Percentiles rank a stretch among this genome's conserved stretches.
These are phyloP conservation scores for Podospora didyma DNA, from an alignment of 495 filamentous ascomycete genomes.

Conservation along the genomic window DNA sequence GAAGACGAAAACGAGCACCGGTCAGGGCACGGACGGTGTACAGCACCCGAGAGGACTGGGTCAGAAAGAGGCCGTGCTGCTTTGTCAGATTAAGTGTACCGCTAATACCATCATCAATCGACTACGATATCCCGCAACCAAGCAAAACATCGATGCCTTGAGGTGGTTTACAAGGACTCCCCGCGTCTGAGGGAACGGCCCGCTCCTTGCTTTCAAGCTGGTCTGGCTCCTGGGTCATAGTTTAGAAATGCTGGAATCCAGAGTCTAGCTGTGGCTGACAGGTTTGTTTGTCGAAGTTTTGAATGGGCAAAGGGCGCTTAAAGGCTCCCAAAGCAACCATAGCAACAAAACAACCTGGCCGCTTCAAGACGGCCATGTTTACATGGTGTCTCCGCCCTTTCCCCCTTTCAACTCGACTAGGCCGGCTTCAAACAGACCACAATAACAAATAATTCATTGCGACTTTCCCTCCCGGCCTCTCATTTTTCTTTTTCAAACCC, in stretches of 20 bases:
- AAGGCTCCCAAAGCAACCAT: slow-evolving; percentile 6
- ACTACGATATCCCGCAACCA: background rate
- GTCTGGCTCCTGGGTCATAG: slow-evolving; percentile 8
- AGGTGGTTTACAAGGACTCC: background rate
- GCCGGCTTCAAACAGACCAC: slow-evolving; percentile 7
- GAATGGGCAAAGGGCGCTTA: slow-evolving; percentile 10
- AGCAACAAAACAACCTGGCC: slow-evolving; percentile 16
- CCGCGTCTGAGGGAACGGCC: slow-evolving; percentile 19
- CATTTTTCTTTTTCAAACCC: slow-evolving; percentile 24
- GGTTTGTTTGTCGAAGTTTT: background rate
- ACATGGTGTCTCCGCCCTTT: slow-evolving; percentile 6
- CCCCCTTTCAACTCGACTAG: slow-evolving; percentile 5
- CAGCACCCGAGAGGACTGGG: too few relatives aligned
- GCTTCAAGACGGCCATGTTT: slow-evolving; percentile 17
- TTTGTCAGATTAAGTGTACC: background rate
- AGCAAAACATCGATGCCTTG: background rate
- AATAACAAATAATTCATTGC: slow-evolving; percentile 21
- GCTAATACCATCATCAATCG: background rate
- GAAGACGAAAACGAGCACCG: background rate
- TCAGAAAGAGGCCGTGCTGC: background rate
- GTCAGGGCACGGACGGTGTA: too few relatives aligned
- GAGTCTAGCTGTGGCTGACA: slow-evolving; percentile 3
- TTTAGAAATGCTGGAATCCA: slow-evolving; percentile 6
- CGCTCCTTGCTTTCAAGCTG: slow-evolving; percentile 20
- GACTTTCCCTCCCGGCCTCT: background rate